Conservation (phyloP, 768 basidiomycete species). For the Piloderma croceum region DNA sequence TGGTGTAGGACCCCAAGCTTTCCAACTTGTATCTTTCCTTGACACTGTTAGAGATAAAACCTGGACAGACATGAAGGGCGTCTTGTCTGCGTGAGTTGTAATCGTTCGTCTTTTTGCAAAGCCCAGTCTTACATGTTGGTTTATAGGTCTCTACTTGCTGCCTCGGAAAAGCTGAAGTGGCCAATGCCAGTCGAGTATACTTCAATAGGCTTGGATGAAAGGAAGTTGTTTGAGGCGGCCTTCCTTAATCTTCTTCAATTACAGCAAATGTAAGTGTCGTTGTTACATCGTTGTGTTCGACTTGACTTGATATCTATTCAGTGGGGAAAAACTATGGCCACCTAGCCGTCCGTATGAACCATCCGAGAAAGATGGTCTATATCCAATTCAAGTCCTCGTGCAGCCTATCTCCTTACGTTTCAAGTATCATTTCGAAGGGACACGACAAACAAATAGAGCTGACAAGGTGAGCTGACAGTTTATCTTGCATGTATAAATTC, state of each 20-base stretch:
- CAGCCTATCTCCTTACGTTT: constrained; percentile 82
- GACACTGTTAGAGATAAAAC: constrained; percentile 60
- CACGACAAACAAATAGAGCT: constrained; percentile 79
- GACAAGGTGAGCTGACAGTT: constrained; percentile 68
- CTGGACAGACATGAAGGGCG: constrained; percentile 70
- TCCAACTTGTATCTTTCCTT: constrained; percentile 61
- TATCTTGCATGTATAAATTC: neutral
- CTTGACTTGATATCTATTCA: constrained; percentile 1
- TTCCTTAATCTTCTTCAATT: constrained; percentile 74
- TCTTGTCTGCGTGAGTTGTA: constrained; percentile 53
- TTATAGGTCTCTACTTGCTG: constrained; percentile 52
- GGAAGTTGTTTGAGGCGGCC: constrained; percentile 64
- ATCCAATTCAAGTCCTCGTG: constrained; percentile 79
- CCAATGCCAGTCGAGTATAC: constrained; percentile 69
- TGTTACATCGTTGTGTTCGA: neutral
- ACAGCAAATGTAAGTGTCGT: constrained; percentile 64
- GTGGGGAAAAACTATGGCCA: constrained; percentile 23
- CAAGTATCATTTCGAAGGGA: constrained; percentile 91
- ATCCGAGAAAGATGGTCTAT: constrained; percentile 54
- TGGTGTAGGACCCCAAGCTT: constrained; percentile 39
- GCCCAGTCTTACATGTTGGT: constrained; percentile 8
- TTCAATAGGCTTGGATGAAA: constrained; percentile 41
- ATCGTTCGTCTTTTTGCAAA: neutral
- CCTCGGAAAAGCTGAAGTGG: constrained; percentile 81
- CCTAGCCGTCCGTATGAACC: constrained; percentile 14